Base-by-base conservation (phyloP, 2,329 filamentous ascomycete genomes). In the Fusarium palustre region DNA sequence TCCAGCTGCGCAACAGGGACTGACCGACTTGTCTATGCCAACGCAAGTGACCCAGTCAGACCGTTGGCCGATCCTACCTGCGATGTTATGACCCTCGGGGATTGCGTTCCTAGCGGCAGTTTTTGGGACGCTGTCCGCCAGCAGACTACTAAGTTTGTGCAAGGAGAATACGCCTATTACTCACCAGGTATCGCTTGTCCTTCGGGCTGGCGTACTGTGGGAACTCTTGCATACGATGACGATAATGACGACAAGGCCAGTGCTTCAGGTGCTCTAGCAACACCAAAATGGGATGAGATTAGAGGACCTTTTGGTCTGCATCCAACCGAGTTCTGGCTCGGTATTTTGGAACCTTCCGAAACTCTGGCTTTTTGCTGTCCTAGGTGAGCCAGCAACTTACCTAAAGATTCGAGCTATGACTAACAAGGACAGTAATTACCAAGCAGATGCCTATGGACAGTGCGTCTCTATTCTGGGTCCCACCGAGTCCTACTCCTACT, bases 151-250 rank as follows among this genome's bases (percentile, higher is more conserved):
- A 5, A 31, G 11, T 49, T 38, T 47, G 16, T 39, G 3, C 42
- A 25, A n/a, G 53, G 42, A 9, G 7, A 20, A 7, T 39, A 56
- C 25, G 2, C 12, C 1, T 61, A 61, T 15, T 50, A 22, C 25
- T 61, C 58, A 0, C 58, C 58, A 22, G 58, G 54, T 4, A 2
- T 61, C 11, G 55, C 43, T 24, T 77, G 75, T 33, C 75, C 75
- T 2, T 64, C 69, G 0, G 68, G 68, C 0, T 75, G 74, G 74
- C 71, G 67, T 16, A 76, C 73, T 3, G 74, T 60, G 0, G 75
- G 72, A 33, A 39, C 57, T 2, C 30, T 72, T 3, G 59, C 57
- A 0, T 66, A 63, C 36, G 57, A 41, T 39, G 57, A 20, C 3
- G 25, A 24, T 39, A 54, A 25, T 2, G 16, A 12, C 5, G 48